Evolutionary conservation across 1,139 yeast genomes (phyloP).

Genomic region (Zhuliangozyma parablackwelliae): DNA sequence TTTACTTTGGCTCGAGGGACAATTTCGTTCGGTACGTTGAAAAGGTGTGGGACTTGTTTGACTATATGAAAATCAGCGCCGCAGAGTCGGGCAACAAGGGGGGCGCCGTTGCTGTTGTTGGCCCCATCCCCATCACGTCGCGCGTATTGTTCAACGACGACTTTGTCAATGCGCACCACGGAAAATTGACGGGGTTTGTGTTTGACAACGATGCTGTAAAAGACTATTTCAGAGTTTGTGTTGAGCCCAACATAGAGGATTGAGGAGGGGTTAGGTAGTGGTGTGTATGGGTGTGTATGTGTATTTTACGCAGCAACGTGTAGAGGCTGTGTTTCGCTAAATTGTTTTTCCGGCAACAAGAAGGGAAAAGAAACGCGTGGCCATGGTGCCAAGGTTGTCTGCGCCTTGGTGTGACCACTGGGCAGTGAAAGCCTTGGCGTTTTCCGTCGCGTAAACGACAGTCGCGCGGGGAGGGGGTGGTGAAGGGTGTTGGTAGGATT

Average conservation of each 20-base stretch:
- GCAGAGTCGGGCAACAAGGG: not conserved
- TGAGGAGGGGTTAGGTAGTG: not conserved
- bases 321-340: no score
- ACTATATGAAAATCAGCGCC: constrained; percentile 13
- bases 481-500: no score
- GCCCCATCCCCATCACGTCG: constrained; percentile 15
- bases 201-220: constrained; percentile 18
- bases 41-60: constrained; percentile 26
- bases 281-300: no score
- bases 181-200: constrained; percentile 20
- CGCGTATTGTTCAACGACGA: constrained; percentile 16
- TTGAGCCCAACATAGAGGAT: constrained; percentile 15
- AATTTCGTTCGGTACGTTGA: constrained; percentile 22
- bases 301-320: no score
- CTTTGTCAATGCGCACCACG: constrained; percentile 15
- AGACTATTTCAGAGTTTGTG: constrained; percentile 23
- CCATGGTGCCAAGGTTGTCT: no score
- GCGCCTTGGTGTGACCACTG: no score
- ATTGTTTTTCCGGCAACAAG: no score
- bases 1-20: constrained; percentile 29
- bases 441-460: no score
- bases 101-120: no score
- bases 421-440: no score
- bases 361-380: no score
- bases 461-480: no score